Percentiles rank a stretch among this genome's conserved stretches.
Conservation (phyloP, 192 early-diverging fungal species). For the Linnemannia zychae region DNA sequence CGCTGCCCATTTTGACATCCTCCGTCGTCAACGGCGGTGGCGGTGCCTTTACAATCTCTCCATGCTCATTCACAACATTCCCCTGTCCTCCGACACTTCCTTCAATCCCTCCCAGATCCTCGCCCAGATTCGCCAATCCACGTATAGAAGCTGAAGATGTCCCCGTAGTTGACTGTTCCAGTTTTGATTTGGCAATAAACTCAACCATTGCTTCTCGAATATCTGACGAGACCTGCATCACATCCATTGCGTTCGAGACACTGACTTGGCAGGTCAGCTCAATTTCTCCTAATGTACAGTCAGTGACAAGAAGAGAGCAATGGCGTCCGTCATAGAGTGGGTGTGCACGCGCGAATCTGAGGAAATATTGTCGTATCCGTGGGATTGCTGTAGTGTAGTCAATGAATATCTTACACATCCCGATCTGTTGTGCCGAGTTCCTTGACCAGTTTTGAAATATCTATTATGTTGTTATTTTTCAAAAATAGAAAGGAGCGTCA, state of each 20-base stretch:
- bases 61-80: not conserved
- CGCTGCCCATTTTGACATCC: slow-evolving; percentile 46
- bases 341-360: slow-evolving; percentile 41
- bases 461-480: not conserved
- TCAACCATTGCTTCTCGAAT: slow-evolving; percentile 52
- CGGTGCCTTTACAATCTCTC: not conserved
- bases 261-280: slow-evolving; percentile 47
- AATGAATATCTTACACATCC: slow-evolving; percentile 41
- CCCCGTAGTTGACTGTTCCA: not conserved
- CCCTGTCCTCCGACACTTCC: not conserved
- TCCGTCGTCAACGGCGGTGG: slow-evolving; percentile 37
- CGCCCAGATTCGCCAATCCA: not conserved
- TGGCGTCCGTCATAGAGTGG: slow-evolving; percentile 44
- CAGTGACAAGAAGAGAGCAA: slow-evolving; percentile 26
- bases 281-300: slow-evolving; percentile 21
- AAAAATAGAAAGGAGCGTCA: not conserved
- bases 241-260: slow-evolving; percentile 42
- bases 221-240: slow-evolving; percentile 43
- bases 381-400: slow-evolving; percentile 29
- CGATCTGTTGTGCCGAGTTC: slow-evolving; percentile 48
- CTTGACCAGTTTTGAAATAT: slow-evolving; percentile 59
- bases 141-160: not conserved
- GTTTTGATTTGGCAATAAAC: slow-evolving; percentile 16
- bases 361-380: slow-evolving; percentile 39
- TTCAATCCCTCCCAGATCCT: not conserved